Evolutionary conservation across 2,329 filamentous ascomycete genomes (phyloP), one percentile per base, ranked within the genome.

Genomic region (Acrodontium crateriforme): DNA sequence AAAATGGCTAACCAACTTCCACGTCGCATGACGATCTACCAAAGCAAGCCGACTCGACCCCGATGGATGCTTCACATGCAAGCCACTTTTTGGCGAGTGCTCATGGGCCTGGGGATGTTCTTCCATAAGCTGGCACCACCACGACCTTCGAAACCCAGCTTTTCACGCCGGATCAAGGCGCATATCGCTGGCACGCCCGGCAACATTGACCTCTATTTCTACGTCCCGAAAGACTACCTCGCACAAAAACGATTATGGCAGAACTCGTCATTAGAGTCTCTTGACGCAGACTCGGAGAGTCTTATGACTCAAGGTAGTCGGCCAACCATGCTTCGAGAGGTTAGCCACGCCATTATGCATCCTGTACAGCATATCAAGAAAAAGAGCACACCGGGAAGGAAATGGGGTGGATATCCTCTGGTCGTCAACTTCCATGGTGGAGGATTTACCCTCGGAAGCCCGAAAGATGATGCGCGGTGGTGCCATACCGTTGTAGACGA

Each of bases 21-120:
- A n/a, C 20, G 20, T 12, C 20, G 20, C 4, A 22, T 22, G 20
- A 22, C 20, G 8, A 12, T 22, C 20, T 22, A 22, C 26, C 32
- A 40, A 11, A 29, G 31, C 14, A 40, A 44, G 22, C 32, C 25
- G 25, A 39, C 40, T 9, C 58, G 58, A 10, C 56, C 61, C 18
- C 64, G 74, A 54, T 70, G 67, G 60, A 64, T 71, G 44, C 63
- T 81, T 8, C 65, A 67, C 30, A 40, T 74, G 28, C 67, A 78
- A 48, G 76, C 77, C 25, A 55, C 63, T 16, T 66, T 74, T 48
- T 79, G 74, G 74, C 66, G 78, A 28, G 62, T 67, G 31, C 59
- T 80, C 22, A 78, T 79, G 67, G 62, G 62, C 32, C 63, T 79
- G 31, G 76, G 74, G 45, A 79, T 80, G 74, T 59, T 67, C 34